phyloP scores from a whole-genome alignment of 1,284 basidiomycete species.

The Sporisorium reilianum region DNA sequence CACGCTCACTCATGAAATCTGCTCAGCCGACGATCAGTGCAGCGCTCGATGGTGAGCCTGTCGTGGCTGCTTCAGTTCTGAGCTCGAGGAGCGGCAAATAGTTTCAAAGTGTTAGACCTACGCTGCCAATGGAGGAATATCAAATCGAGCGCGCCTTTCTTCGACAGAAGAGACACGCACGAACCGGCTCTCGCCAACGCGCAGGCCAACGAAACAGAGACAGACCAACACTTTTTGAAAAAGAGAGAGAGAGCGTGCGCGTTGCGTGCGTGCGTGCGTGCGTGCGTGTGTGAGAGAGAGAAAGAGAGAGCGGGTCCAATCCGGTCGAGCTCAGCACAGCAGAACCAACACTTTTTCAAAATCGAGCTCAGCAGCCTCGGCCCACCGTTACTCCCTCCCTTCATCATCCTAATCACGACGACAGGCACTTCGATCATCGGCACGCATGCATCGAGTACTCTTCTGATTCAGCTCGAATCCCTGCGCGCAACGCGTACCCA shows the following conservation, averaged over 20 bases:
- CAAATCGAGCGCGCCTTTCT: neutral
- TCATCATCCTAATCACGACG: neutral
- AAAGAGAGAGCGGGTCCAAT: too few relatives aligned
- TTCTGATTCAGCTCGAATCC: neutral
- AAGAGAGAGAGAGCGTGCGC: neutral
- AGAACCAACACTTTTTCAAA: conserved; percentile 4
- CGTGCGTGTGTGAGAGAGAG: neutral
- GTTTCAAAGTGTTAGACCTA: neutral
- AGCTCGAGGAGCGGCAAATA: neutral
- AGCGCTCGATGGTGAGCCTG: neutral
- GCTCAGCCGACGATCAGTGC: neutral
- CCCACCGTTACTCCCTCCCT: neutral
- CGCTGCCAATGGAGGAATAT: too few relatives aligned
- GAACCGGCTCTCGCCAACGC: neutral
- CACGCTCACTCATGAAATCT: too few relatives aligned
- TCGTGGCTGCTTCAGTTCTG: neutral
- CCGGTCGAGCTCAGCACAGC: neutral
- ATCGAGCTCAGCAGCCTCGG: conserved; percentile 5
- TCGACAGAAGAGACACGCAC: neutral
- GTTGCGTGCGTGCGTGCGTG: neutral
- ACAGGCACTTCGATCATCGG: neutral
- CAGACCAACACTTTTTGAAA: conserved; percentile 11
- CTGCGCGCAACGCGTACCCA: neutral
- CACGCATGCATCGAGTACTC: conserved; percentile 3
- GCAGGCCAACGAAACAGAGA: neutral